phyloP scores from a whole-genome alignment of 2,329 filamentous ascomycete genomes.

The Colletotrichum destructivum region DNA sequence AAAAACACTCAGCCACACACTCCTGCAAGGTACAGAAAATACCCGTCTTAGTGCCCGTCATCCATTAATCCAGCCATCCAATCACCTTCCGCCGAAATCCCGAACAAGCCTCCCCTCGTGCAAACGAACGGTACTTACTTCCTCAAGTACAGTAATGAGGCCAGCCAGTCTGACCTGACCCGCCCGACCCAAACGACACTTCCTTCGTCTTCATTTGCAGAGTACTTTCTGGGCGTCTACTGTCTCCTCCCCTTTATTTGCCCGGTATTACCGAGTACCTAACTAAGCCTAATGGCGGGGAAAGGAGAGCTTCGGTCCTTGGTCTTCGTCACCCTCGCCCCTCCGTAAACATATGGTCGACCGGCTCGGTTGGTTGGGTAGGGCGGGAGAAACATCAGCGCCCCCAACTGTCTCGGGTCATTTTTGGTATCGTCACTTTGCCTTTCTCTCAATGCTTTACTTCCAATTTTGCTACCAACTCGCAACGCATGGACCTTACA shows the following conservation, averaged over 20 bases:
- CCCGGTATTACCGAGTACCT: slow-evolving; percentile 33
- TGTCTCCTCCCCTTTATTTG: slow-evolving; percentile 13
- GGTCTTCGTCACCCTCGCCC: not conserved
- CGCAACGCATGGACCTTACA: not conserved
- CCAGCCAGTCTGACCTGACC: not conserved
- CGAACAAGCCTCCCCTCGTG: slow-evolving; percentile 27
- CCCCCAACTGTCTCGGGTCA: slow-evolving; percentile 2
- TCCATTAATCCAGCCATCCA: not conserved
- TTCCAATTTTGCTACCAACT: not conserved
- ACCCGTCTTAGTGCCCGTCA: slow-evolving; percentile 2
- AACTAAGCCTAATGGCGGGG: slow-evolving; percentile 25
- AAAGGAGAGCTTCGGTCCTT: not conserved
- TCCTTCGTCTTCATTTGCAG: not conserved
- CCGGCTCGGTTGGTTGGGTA: not conserved
- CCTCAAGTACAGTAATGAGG: too few relatives aligned
- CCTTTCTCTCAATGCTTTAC: not conserved
- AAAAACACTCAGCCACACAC: slow-evolving; percentile 7
- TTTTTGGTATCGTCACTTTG: slow-evolving; percentile 1
- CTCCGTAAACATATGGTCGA: not conserved
- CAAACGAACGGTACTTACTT: slow-evolving; percentile 4
- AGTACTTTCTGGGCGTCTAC: not conserved
- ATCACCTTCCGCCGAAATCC: slow-evolving; percentile 1
- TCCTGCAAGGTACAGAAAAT: slow-evolving; percentile 28
- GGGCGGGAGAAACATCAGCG: not conserved
- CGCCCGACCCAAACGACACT: too few relatives aligned